Percentiles rank a stretch among this genome's conserved stretches.
Evolutionary conservation across 1,284 basidiomycete species (phyloP).

Genomic region (Puccinia novopanici): DNA sequence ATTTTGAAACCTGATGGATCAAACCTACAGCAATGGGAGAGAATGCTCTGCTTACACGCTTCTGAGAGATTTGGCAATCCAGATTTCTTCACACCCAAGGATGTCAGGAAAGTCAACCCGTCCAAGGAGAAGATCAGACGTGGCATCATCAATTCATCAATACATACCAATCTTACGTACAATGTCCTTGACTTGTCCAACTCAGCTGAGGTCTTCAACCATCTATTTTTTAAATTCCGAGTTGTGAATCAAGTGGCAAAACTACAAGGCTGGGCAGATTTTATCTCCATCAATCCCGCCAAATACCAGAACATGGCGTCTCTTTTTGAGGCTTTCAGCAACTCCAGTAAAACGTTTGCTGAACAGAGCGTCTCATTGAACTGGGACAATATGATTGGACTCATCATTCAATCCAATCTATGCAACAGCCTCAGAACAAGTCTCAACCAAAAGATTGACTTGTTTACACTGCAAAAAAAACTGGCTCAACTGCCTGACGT

Average conservation of each 20-base stretch:
- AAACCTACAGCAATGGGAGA: neutral
- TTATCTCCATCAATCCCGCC: neutral
- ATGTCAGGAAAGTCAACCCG: neutral
- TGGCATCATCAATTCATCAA: neutral
- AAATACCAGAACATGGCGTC: neutral
- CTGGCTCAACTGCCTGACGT: no score
- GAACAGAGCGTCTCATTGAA: neutral
- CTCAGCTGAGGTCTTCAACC: neutral
- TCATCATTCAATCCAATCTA: neutral
- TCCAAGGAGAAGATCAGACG: neutral
- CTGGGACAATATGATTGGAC: neutral
- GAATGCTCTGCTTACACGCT: neutral
- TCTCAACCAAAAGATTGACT: neutral
- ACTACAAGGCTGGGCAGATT: neutral
- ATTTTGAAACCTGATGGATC: neutral
- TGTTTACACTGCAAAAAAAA: no score
- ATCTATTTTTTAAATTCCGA: neutral
- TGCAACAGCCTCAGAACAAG: neutral
- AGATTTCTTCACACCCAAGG: neutral
- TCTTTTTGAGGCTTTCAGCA: neutral
- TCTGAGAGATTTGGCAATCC: neutral
- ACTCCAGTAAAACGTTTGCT: neutral
- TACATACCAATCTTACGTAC: neutral
- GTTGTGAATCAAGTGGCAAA: neutral
- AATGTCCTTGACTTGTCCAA: neutral